Base-by-base conservation (phyloP, 768 basidiomycete genomes). In the Polyporus arcularius region DNA sequence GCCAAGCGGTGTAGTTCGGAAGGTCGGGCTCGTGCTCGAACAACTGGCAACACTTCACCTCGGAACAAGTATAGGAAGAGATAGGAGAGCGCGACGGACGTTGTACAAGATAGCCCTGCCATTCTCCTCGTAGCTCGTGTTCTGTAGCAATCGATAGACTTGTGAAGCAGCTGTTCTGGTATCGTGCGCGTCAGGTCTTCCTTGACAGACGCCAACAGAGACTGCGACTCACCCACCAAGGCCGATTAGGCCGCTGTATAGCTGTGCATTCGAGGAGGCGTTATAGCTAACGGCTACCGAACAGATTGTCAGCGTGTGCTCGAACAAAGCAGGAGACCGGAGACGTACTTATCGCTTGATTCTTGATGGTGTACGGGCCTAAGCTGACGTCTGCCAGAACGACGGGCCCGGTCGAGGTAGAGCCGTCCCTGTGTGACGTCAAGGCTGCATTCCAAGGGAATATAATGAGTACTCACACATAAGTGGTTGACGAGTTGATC, bases 331-430 rank as follows among this genome's bases (percentile, higher is more conserved):
- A n/a, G 26, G 38, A 12, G 11, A 8, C n/a, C n/a, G 16, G 2
- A 21, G 30, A 46, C 60, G 26, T 28, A 62, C 60, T 62, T 30
- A 62, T 46, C 3, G 60, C 60, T 57, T 62, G 60, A 18, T 56
- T 57, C n/a, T 50, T 15, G 21, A 57, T 21, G 7, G 60, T 57
- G 11, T 57, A 62, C 2, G 55, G 35, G 7, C 55, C 60, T 28
- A 62, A 46, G 16, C 26, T 53, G 35, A 62, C 30, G 11, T 62
- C 30, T 11, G 60, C 56, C 9, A 62, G 43, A 0, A 62, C 51
- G 12, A 62, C 55, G 15, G 54, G 39, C 0, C 60, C 60, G 18
- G 55, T 51, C 12, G 60, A 43, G 4, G 39, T 28, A 1, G 60
- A 21, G 1, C 50, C 46, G 31, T 62, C 60, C 11, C 60, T 62